These are phyloP conservation scores for Stagonosporopsis cucurbitacearum DNA, from an alignment of 2,329 filamentous ascomycete species.

Conservation along the genomic window DNA sequence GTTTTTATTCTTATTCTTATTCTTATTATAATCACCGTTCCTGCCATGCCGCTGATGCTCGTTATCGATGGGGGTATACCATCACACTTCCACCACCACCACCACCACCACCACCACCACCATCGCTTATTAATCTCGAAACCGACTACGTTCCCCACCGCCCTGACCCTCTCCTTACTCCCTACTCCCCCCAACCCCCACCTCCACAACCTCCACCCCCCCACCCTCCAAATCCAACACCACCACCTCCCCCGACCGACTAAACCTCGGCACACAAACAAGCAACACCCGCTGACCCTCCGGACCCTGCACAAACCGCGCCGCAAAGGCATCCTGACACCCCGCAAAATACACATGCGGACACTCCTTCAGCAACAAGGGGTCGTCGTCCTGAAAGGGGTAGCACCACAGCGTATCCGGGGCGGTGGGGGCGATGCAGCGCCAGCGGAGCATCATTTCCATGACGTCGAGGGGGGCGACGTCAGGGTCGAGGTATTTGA, in stretches of 20 bases:
- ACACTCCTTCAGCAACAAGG: conserved; percentile 82
- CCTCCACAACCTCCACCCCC: conserved; percentile 70
- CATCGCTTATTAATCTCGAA: too few relatives aligned
- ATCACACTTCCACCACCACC: too few relatives aligned
- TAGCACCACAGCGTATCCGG: conserved; percentile 97
- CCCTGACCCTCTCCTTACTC: too few relatives aligned
- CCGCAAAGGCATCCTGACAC: conserved; percentile 80
- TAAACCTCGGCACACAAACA: conserved; percentile 83
- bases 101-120: too few relatives aligned
- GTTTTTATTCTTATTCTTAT: too few relatives aligned
- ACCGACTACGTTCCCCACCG: too few relatives aligned
- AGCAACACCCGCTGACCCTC: conserved; percentile 76
- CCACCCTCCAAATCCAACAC: conserved; percentile 86
- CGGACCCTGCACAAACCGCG: conserved; percentile 68
- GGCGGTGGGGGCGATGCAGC: conserved; percentile 88
- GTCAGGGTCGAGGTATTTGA: conserved; percentile 85
- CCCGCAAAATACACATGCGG: conserved; percentile 93
- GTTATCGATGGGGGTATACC: too few relatives aligned
- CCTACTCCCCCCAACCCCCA: conserved; percentile 23
- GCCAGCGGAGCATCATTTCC: conserved; percentile 93
- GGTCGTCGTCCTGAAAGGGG: conserved; percentile 92
- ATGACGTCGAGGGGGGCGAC: conserved; percentile 84
- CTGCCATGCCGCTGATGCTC: too few relatives aligned
- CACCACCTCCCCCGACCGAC: conserved; percentile 77
- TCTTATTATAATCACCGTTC: too few relatives aligned